phyloP scores from a whole-genome alignment of 441 rosid species.

The Daphne laureola region DNA sequence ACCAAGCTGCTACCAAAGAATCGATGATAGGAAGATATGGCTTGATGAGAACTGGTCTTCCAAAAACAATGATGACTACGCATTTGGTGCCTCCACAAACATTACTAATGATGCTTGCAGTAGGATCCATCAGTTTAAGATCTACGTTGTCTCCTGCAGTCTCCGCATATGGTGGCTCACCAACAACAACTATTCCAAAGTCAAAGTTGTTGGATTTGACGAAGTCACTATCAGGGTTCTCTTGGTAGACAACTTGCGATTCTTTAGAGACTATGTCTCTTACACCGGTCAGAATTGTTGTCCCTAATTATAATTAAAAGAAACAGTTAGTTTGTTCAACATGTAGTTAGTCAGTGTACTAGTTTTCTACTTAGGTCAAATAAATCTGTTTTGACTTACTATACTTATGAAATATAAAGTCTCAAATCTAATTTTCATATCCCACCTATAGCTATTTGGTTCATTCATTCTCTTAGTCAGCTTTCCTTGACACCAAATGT shows the following conservation, averaged over 20 bases:
- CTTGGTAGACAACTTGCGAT: constrained; percentile 39
- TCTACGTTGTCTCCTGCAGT: constrained; percentile 43
- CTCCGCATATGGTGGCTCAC: constrained; percentile 60
- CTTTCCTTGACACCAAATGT: no score
- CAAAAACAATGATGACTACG: constrained; percentile 50
- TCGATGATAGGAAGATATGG: constrained; percentile 47
- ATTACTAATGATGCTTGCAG: constrained; percentile 37
- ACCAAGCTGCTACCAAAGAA: constrained; percentile 65
- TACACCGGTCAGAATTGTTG: constrained; percentile 51
- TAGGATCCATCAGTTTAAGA: constrained; percentile 50
- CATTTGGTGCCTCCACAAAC: constrained; percentile 45
- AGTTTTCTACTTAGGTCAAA: no score
- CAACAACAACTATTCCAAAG: constrained; percentile 54
- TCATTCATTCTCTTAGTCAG: no score
- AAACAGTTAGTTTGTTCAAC: background rate
- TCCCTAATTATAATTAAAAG: constrained; percentile 31
- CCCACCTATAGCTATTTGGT: no score
- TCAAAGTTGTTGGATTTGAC: constrained; percentile 50
- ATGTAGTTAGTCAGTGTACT: no score
- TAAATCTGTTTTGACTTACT: no score
- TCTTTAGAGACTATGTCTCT: constrained; percentile 38
- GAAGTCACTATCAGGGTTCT: constrained; percentile 43
- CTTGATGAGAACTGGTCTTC: constrained; percentile 54
- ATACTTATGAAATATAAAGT: no score
- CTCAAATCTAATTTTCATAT: no score